Evolutionary conservation across 2,329 filamentous ascomycete species (phyloP).

Genomic region (Pseudocercospora musae): DNA sequence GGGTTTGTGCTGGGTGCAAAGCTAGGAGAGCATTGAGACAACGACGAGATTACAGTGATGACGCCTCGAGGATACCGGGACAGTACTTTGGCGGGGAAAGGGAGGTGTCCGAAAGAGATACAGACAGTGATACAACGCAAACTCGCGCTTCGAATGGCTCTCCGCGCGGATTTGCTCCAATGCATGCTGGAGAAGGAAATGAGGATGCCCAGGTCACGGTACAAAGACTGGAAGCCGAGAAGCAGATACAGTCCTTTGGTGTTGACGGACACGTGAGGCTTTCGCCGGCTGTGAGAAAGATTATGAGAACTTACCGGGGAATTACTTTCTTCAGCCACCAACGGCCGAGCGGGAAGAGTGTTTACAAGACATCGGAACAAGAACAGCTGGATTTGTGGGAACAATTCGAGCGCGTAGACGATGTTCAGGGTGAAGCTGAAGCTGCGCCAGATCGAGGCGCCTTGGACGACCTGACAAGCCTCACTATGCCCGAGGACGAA

Average conservation of each 20-base stretch:
- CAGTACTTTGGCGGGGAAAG: not conserved
- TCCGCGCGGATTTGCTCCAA: not conserved
- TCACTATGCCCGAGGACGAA: conserved; percentile 5
- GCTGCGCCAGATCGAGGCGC: not conserved
- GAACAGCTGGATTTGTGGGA: conserved; percentile 16
- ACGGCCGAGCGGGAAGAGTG: not conserved
- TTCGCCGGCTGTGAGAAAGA: not conserved
- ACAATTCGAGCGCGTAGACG: conserved; percentile 14
- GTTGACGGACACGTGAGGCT: not conserved
- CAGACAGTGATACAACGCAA: not conserved
- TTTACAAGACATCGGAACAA: not conserved
- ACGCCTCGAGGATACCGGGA: not conserved
- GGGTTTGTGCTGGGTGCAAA: conserved; percentile 25
- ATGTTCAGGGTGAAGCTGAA: not conserved
- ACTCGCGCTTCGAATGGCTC: not conserved
- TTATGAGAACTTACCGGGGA: not conserved
- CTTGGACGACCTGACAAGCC: not conserved
- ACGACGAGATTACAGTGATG: conserved; percentile 21
- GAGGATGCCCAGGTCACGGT: not conserved
- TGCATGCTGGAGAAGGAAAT: not conserved
- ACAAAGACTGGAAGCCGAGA: not conserved
- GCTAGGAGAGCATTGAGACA: conserved; percentile 14
- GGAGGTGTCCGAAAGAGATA: not conserved
- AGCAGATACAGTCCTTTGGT: not conserved
- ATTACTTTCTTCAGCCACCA: conserved; percentile 8